Evolutionary conservation across 1,284 basidiomycete genomes (phyloP).

Genomic region (Irpex sp.): DNA sequence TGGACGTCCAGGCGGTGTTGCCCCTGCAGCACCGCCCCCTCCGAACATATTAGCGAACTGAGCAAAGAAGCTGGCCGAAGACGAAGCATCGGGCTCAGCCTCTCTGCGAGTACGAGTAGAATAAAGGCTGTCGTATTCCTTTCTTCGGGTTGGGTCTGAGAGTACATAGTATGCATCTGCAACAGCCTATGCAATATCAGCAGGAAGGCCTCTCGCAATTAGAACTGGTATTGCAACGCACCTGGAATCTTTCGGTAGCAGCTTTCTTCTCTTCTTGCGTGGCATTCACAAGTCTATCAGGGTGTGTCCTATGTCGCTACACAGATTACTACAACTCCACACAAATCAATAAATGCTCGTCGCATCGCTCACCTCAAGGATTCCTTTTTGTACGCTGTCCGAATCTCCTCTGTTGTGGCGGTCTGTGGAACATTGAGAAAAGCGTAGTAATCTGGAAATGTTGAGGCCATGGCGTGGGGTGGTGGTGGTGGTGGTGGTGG

Average conservation of each 20-base stretch:
- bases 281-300: slow-evolving; percentile 80
- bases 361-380: slow-evolving; percentile 46
- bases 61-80: slow-evolving; percentile 61
- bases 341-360: neutral
- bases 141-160: slow-evolving; percentile 72
- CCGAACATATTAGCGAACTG: slow-evolving; percentile 71
- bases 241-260: slow-evolving; percentile 82
- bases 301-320: slow-evolving; percentile 64
- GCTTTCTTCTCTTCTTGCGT: slow-evolving; percentile 62
- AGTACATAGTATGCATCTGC: slow-evolving; percentile 97
- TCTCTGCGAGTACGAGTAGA: slow-evolving; percentile 41
- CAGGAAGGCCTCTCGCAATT: neutral
- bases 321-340: slow-evolving; percentile 8
- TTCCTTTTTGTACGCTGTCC: slow-evolving; percentile 79
- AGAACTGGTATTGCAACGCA: slow-evolving; percentile 19
- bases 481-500: neutral
- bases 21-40: slow-evolving; percentile 22
- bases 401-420: slow-evolving; percentile 69
- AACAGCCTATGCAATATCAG: slow-evolving; percentile 50
- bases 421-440: slow-evolving; percentile 53
- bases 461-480: slow-evolving; percentile 36
- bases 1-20: slow-evolving; percentile 45
- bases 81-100: slow-evolving; percentile 58
- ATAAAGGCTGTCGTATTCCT: slow-evolving; percentile 79
- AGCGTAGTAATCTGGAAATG: slow-evolving; percentile 74